Evolutionary conservation across 768 basidiomycete species (phyloP), one percentile per base, ranked within the genome.

Genomic region (Termitomyces sp.): DNA sequence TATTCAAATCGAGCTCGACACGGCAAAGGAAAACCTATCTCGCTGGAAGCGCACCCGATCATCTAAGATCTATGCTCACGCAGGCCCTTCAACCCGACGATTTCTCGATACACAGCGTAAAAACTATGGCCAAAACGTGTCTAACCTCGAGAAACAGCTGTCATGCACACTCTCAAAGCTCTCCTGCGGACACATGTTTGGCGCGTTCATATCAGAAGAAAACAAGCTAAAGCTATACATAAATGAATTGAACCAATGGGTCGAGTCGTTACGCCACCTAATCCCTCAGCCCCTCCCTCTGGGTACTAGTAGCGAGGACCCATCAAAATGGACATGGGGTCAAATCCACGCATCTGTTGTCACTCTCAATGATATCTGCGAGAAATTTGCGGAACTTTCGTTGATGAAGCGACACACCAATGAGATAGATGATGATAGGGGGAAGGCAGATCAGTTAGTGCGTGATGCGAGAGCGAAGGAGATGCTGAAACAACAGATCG

Each of bases 1-100:
- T 14, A 36, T 59, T 10, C 55, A 63, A 36, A 50, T 52, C 18
- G 62, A 63, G 48, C 62, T 60, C 14, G 43, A 53, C 8, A 33
- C n/a, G 30, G 58, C 58, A 8, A 39, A 54, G 20, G 33, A 56
- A 20, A 30, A 43, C 10, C 42, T 63, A 32, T 30, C 33, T 22
- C 51, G 51, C 13, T 60, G 58, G 58, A 63, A 59, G 33, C 44
- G n/a, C 8, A 50, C 43, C 4, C 58, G 59, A 12, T 27, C 53
- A 4, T 59, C 62, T 6, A 26, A 22, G 20, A 56, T 50, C 3
- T 59, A 45, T 16, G 36, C 46, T 26, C 55, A 55, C 20, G 32
- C 56, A 14, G 40, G 40, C 6, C 58, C 48, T 5, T 37, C 47
- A 22, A 33, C 58, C 3, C 55, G 58, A 4, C 44, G 34, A 22